Evolutionary conservation across 2,329 filamentous ascomycete genomes (phyloP).

Genomic region (Calonectria crousiana): DNA sequence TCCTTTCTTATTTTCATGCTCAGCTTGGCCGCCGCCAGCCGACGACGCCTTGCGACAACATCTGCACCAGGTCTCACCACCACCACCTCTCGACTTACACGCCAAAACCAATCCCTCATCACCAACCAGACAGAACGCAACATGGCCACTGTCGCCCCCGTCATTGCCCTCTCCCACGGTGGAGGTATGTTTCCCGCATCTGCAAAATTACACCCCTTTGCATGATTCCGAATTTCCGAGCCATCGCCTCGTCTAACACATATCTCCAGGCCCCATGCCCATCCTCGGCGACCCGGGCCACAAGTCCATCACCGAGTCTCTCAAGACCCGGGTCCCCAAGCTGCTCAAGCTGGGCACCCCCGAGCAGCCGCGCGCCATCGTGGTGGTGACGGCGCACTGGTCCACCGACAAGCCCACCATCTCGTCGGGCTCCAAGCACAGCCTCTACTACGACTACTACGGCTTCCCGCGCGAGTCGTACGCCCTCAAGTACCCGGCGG

Average conservation of each 20-base stretch:
- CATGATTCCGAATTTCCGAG: constrained; percentile 4
- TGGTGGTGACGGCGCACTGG: constrained; percentile 72
- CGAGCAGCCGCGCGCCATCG: constrained; percentile 62
- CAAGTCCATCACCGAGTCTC: constrained; percentile 61
- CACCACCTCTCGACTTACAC: background rate
- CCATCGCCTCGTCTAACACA: background rate
- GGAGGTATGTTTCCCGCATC: constrained; percentile 52
- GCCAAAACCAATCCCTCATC: background rate
- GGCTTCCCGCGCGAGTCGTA: constrained; percentile 70
- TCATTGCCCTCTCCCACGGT: constrained; percentile 63
- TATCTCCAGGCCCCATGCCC: constrained; percentile 63
- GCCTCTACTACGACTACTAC: constrained; percentile 69
- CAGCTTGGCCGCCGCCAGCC: constrained; percentile 17
- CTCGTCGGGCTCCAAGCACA: constrained; percentile 60
- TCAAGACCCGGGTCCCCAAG: constrained; percentile 65
- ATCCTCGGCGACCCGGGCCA: constrained; percentile 67
- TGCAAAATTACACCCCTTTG: background rate
- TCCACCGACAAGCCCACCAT: constrained; percentile 62
- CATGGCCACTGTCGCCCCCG: constrained; percentile 57
- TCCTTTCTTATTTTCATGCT: constrained; percentile 25
- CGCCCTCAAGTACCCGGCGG: constrained; percentile 66
- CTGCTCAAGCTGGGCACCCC: constrained; percentile 67
- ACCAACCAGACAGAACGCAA: constrained; percentile 26
- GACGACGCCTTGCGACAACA: constrained; percentile 22
- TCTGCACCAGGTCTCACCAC: background rate